Evolutionary conservation across 2,329 filamentous ascomycete genomes (phyloP).

Genomic region (Paraconiothyrium sp.): DNA sequence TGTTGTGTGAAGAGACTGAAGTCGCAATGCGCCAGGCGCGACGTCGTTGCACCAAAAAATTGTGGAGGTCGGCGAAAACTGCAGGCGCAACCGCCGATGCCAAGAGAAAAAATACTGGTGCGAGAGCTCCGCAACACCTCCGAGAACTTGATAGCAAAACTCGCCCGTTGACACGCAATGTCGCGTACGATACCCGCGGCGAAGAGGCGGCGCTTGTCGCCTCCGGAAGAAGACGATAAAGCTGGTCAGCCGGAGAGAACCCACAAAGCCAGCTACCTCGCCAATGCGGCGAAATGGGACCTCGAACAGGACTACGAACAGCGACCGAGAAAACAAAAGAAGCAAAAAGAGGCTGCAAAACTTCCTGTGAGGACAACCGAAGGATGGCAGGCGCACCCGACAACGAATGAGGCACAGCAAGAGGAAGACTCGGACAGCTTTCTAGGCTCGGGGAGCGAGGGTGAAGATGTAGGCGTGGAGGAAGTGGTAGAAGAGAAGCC

Average conservation of each 20-base stretch:
- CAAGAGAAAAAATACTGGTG: constrained; percentile 38
- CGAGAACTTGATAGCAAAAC: constrained; percentile 11
- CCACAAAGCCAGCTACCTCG: constrained; percentile 68
- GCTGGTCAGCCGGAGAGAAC: constrained; percentile 26
- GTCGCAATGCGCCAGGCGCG: constrained; percentile 8
- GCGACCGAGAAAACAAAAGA: constrained; percentile 77
- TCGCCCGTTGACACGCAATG: constrained; percentile 28
- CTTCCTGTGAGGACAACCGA: constrained; percentile 88
- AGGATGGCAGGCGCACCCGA: constrained; percentile 72
- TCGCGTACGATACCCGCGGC: constrained; percentile 43
- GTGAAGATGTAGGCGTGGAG: constrained; percentile 57
- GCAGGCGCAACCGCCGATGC: constrained; percentile 27
- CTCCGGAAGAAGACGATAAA: constrained; percentile 40
- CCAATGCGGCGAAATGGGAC: constrained; percentile 83
- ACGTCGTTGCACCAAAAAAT: constrained; percentile 26
- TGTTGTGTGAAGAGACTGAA: constrained; percentile 17
- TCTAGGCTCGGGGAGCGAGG: constrained; percentile 65
- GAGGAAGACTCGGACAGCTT: constrained; percentile 69
- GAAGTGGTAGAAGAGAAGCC: constrained; percentile 63
- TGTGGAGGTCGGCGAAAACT: constrained; percentile 31
- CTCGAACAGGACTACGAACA: constrained; percentile 92
- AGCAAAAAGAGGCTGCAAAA: constrained; percentile 75
- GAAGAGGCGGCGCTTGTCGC: constrained; percentile 51
- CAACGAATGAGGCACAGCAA: constrained; percentile 57
- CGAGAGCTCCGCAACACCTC: constrained; percentile 20